Conservation (phyloP, 2,329 filamentous ascomycete species). For the Epichloe gansuensis region DNA sequence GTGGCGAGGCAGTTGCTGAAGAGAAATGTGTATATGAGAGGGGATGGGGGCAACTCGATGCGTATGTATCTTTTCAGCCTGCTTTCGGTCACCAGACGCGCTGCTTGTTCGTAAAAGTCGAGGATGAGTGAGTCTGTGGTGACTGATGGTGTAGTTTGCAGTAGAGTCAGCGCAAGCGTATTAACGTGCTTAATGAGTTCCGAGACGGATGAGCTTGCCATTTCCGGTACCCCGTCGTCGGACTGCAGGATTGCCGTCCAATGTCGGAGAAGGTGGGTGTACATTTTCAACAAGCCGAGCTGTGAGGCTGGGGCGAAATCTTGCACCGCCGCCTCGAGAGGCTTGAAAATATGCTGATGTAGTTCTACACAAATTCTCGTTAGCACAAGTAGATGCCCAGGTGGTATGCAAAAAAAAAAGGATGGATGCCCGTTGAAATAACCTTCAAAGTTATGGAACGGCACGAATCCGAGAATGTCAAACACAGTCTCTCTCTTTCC, state of each 20-base stretch:
- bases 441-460: conserved; percentile 46
- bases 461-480: conserved; percentile 42
- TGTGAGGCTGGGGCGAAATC: conserved; percentile 41
- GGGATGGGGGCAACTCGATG: conserved; percentile 55
- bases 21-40: conserved; percentile 57
- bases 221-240: conserved; percentile 20
- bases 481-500: conserved; percentile 42
- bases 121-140: conserved; percentile 45
- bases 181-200: conserved; percentile 37
- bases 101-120: conserved; percentile 56
- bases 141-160: conserved; percentile 37
- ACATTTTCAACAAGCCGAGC: conserved; percentile 50
- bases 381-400: background rate
- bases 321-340: conserved; percentile 39
- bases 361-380: conserved; percentile 30
- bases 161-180: conserved; percentile 44
- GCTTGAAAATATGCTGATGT: conserved; percentile 33
- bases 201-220: conserved; percentile 26
- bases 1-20: conserved; percentile 53
- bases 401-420: background rate
- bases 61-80: conserved; percentile 41
- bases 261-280: conserved; percentile 51
- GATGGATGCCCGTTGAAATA: conserved; percentile 16
- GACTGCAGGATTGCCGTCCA: conserved; percentile 39
- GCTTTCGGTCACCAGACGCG: conserved; percentile 41